Base-by-base conservation (phyloP, 2,329 filamentous ascomycete genomes). In the Colletotrichum phormii region DNA sequence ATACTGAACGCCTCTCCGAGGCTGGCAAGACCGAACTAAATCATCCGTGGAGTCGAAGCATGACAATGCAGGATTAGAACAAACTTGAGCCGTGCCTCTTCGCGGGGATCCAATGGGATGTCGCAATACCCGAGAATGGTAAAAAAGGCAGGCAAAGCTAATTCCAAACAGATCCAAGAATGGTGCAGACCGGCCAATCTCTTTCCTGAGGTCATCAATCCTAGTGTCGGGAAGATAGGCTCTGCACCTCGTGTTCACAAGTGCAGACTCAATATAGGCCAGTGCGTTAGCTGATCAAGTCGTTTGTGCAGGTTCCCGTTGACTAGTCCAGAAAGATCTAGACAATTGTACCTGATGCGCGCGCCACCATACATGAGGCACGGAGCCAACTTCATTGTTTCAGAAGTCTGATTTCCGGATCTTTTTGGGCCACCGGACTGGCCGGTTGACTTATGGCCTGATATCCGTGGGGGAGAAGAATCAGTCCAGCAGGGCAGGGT, bases 251-350 rank as follows among this genome's bases (percentile, higher is more conserved):
- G 73, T 79, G 76, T 78, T 79, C 78, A 72, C 72, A 71, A 71
- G 78, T 78, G 78, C 78, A 75, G 75, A 75, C 55, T 77, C 78
- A 79, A 80, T 78, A 79, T 79, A 71, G 67, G 67, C 65, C 75
- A 72, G 77, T 75, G 73, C 74, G 46, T 64, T 58, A 72, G 63
- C 58, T 54, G 68, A 64, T 67, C 64, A 51, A 46, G 77, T 81
- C 77, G 78, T 81, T 79, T 82, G 82, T 81, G 83, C 81, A 81
- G 77, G 79, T 79, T 81, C 78, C 83, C 83, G 82, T 59, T n/a
- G 51, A 63, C 80, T 75, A 77, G 77, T 76, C 78, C 77, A 77
- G 79, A 77, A 77, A 76, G 76, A 78, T 77, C 62, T 61, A 66
- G 65, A 26, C 61, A 63, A 59, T 22, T 71, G 67, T 68, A 55